Evolutionary conservation across 768 basidiomycete species (phyloP).

Genomic region (Mycena kentingensis): DNA sequence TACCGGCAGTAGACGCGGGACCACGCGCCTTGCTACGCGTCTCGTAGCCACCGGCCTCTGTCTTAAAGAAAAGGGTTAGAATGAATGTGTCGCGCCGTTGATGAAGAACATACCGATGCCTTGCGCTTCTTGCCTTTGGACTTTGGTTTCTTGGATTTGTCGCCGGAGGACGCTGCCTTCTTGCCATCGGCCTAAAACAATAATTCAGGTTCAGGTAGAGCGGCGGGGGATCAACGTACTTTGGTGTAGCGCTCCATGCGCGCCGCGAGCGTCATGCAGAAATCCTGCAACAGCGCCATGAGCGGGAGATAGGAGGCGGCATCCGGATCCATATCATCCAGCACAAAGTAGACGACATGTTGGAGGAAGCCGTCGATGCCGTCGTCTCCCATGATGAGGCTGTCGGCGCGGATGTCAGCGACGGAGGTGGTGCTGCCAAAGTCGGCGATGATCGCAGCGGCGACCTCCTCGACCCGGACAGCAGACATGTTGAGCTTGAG

Average conservation of each 20-base stretch:
- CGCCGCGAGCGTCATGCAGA: background rate
- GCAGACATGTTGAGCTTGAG: too few species aligned
- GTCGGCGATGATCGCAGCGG: too few species aligned
- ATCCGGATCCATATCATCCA: background rate
- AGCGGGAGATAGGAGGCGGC: background rate
- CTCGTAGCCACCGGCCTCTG: background rate
- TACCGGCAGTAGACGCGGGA: background rate
- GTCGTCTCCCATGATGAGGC: too few species aligned
- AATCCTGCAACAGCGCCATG: background rate
- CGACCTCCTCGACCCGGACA: too few species aligned
- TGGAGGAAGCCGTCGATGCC: too few species aligned
- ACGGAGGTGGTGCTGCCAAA: too few species aligned
- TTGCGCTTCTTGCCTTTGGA: background rate
- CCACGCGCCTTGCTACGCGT: background rate
- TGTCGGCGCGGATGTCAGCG: too few species aligned
- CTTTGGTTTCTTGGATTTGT: background rate
- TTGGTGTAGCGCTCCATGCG: background rate
- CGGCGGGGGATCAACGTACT: background rate
- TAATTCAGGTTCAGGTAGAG: background rate
- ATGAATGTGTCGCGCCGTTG: too few species aligned
- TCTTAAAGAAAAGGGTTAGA: background rate
- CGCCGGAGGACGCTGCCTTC: background rate
- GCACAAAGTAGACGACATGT: too few species aligned
- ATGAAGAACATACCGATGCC: background rate
- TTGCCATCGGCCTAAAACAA: background rate